A percentile compares a stretch with the other conserved stretches of the same genome.
Evolutionary conservation across 495 filamentous ascomycete genomes (phyloP).

Genomic region (Haplographium delicatum): DNA sequence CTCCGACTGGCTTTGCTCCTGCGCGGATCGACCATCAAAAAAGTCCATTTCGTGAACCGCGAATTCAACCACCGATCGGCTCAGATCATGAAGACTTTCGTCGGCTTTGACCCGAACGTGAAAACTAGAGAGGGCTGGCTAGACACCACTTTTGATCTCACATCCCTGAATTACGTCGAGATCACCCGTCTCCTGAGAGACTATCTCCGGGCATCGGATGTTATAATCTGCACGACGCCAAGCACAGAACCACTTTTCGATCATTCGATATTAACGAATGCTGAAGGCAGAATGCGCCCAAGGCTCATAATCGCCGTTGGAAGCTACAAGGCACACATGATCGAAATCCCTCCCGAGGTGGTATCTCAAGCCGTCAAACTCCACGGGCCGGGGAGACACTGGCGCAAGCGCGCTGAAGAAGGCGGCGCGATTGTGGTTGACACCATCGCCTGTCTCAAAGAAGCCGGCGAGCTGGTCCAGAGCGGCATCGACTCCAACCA

Average conservation of each 20-base stretch:
- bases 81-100: constrained; percentile 51
- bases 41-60: constrained; percentile 74
- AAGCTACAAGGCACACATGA: constrained; percentile 79
- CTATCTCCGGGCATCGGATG: constrained; percentile 62
- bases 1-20: constrained; percentile 75
- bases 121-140: constrained; percentile 50
- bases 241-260: constrained; percentile 42
- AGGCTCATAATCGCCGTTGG: constrained; percentile 78
- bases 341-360: constrained; percentile 74
- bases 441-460: constrained; percentile 71
- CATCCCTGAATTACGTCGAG: constrained; percentile 60
- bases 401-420: constrained; percentile 64
- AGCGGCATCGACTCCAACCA: constrained; percentile 65
- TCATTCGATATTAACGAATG: constrained; percentile 53
- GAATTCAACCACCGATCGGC: constrained; percentile 57
- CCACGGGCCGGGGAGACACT: constrained; percentile 47
- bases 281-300: constrained; percentile 67
- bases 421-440: constrained; percentile 83
- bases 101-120: constrained; percentile 40
- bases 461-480: constrained; percentile 85
- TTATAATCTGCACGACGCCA: constrained; percentile 68
- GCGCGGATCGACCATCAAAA: constrained; percentile 63
- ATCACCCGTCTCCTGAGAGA: constrained; percentile 60
- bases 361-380: constrained; percentile 60
- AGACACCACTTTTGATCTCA: constrained; percentile 41